phyloP scores from a whole-genome alignment of 1,284 basidiomycete species.

The Boletus semigastroideus region DNA sequence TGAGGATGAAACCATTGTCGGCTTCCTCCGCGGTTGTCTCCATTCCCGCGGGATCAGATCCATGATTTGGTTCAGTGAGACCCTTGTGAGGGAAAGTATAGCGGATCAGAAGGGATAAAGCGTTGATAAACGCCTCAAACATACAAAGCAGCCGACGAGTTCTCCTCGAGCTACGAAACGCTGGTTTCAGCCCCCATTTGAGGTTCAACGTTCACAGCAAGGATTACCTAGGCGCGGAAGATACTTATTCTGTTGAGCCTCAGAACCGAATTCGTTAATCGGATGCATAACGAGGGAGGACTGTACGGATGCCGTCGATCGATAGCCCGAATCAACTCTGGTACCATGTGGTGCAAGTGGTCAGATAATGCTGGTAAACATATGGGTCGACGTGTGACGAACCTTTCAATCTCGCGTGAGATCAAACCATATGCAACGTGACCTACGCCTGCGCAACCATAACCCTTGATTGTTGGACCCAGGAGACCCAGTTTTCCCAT shows the following conservation, averaged over 20 bases:
- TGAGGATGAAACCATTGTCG: constrained; percentile 83
- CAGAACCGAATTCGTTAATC: constrained; percentile 89
- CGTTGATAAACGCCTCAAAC: constrained; percentile 30
- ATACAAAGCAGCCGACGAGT: constrained; percentile 88
- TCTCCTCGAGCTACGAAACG: constrained; percentile 72
- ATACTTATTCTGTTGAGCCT: constrained; percentile 90
- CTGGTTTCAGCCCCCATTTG: constrained; percentile 14
- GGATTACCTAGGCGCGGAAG: constrained; percentile 77
- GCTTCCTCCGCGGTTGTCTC: constrained; percentile 87
- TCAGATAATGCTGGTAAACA: not conserved
- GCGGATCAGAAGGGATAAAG: not conserved
- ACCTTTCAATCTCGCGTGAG: constrained; percentile 91
- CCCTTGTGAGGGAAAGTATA: constrained; percentile 51
- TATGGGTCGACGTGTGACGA: constrained; percentile 13
- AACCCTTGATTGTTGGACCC: constrained; percentile 90
- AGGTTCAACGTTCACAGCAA: not conserved
- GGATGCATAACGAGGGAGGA: constrained; percentile 98
- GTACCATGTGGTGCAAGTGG: not conserved
- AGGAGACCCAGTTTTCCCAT: constrained; percentile 94
- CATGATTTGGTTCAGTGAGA: constrained; percentile 95
- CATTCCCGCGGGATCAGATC: constrained; percentile 93
- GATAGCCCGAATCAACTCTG: constrained; percentile 94
- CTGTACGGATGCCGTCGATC: constrained; percentile 95
- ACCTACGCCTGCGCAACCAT: constrained; percentile 93
- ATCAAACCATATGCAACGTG: constrained; percentile 93